Conservation (phyloP, 2,329 filamentous ascomycete species). For the Geosmithia putterillii region DNA sequence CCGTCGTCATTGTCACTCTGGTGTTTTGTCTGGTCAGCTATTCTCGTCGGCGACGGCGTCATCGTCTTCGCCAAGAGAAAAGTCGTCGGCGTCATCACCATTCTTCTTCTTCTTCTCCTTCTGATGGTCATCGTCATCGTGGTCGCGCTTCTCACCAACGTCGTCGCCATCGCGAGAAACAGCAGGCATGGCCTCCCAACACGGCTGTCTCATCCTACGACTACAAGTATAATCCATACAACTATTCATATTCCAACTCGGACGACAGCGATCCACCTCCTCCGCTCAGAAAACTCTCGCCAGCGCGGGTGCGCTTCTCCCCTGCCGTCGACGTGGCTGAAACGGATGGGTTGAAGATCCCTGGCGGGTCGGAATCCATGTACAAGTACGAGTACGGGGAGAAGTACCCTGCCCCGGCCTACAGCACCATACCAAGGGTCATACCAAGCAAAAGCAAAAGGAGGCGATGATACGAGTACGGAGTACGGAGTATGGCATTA, state of each 20-base stretch:
- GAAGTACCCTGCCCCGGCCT: not conserved
- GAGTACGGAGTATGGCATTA: not conserved
- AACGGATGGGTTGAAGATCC: conserved; percentile 6
- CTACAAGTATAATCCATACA: too few relatives aligned
- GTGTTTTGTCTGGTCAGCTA: conserved; percentile 15
- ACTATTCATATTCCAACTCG: too few relatives aligned
- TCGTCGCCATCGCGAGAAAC: not conserved
- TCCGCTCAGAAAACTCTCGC: not conserved
- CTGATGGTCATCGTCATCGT: conserved; percentile 1
- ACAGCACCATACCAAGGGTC: not conserved
- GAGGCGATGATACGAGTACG: not conserved
- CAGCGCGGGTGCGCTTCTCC: not conserved
- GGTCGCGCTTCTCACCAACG: not conserved
- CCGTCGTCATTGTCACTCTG: conserved; percentile 18
- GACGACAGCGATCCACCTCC: not conserved
- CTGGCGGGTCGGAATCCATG: conserved; percentile 18
- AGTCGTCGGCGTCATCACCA: not conserved
- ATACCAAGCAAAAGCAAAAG: not conserved
- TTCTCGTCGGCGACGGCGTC: conserved; percentile 4
- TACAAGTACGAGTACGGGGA: too few relatives aligned
- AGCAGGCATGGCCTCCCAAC: not conserved
- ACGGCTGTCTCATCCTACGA: not conserved
- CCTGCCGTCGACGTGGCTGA: not conserved
- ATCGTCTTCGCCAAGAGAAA: not conserved
- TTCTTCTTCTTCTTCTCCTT: not conserved